phyloP scores from a whole-genome alignment of 1,284 basidiomycete genomes.

The Leucoagaricus sp. region DNA sequence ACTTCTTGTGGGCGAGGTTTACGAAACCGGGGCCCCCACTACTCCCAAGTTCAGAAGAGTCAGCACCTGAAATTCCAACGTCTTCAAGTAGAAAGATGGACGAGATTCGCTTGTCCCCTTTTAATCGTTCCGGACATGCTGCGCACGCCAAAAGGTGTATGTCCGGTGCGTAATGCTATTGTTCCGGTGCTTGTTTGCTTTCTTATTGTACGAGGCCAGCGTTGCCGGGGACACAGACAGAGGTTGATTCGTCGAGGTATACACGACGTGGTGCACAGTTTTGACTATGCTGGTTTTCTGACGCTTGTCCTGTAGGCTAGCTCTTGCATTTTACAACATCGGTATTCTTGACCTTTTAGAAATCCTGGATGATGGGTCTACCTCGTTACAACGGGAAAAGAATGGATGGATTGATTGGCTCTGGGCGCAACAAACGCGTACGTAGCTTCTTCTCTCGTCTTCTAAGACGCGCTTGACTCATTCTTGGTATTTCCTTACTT shows the following conservation, averaged over 20 bases:
- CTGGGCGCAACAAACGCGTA: slow-evolving; percentile 80
- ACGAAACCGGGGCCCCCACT: background rate
- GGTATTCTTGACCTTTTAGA: slow-evolving; percentile 77
- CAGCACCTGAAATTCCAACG: background rate
- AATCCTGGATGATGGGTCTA: slow-evolving; percentile 38
- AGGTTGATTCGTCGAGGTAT: slow-evolving; percentile 60
- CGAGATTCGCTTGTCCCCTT: slow-evolving; percentile 15
- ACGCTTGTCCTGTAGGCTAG: slow-evolving; percentile 52
- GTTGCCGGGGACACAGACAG: slow-evolving; percentile 55
- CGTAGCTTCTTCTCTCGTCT: too few relatives aligned
- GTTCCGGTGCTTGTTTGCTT: background rate
- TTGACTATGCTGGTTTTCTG: background rate
- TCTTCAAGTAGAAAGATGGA: slow-evolving; percentile 6
- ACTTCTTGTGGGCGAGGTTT: slow-evolving; percentile 10
- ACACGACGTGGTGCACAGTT: slow-evolving; percentile 15
- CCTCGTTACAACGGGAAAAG: slow-evolving; percentile 52
- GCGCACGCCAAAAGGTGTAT: slow-evolving; percentile 59
- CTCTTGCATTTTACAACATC: slow-evolving; percentile 84
- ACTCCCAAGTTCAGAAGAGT: background rate
- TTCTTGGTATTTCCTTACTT: background rate
- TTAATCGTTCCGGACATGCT: slow-evolving; percentile 48
- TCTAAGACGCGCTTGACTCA: too few relatives aligned
- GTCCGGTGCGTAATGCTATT: slow-evolving; percentile 29
- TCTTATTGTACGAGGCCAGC: slow-evolving; percentile 27
- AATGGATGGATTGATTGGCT: slow-evolving; percentile 80